Conservation (phyloP, 768 basidiomycete species). For the Tricholomella constricta region DNA sequence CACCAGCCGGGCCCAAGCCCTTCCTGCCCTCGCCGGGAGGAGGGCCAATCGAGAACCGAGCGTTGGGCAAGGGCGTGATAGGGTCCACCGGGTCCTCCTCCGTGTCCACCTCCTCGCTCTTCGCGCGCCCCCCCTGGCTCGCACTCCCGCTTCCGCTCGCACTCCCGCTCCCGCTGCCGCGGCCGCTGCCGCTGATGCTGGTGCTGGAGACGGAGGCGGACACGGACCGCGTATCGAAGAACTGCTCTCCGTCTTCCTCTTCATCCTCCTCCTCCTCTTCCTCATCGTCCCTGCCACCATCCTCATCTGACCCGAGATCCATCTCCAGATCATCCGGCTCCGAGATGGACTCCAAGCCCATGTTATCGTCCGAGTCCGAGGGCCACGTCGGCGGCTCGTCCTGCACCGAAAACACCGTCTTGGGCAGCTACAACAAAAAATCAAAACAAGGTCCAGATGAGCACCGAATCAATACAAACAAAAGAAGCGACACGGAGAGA, state of each 20-base stretch:
- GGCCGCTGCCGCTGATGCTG: constrained; percentile 32
- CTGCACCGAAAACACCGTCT: constrained; percentile 82
- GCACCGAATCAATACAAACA: constrained; percentile 6
- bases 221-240: constrained; percentile 53
- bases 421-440: constrained; percentile 46
- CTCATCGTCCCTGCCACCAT: constrained; percentile 25
- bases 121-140: constrained; percentile 33
- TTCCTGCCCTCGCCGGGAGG: constrained; percentile 27
- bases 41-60: constrained; percentile 37
- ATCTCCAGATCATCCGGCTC: constrained; percentile 63
- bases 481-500: too few relatives aligned
- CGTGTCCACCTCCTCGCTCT: constrained; percentile 62
- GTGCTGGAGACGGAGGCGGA: constrained; percentile 44
- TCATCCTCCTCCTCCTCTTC: constrained; percentile 21
- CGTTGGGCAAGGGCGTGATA: constrained; percentile 63
- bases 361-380: constrained; percentile 70
- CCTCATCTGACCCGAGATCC: constrained; percentile 27
- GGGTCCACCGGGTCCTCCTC: constrained; percentile 75
- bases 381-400: constrained; percentile 76
- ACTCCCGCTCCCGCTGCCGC: constrained; percentile 19
- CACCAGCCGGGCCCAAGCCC: constrained; percentile 18
- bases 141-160: constrained; percentile 12
- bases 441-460: constrained; percentile 21
- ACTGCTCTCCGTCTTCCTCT: constrained; percentile 43
- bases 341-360: constrained; percentile 83